Evolutionary conservation across 805 yeast species (phyloP), one percentile per base, ranked within the genome.

Genomic region (Wickerhamiella nectarea): DNA sequence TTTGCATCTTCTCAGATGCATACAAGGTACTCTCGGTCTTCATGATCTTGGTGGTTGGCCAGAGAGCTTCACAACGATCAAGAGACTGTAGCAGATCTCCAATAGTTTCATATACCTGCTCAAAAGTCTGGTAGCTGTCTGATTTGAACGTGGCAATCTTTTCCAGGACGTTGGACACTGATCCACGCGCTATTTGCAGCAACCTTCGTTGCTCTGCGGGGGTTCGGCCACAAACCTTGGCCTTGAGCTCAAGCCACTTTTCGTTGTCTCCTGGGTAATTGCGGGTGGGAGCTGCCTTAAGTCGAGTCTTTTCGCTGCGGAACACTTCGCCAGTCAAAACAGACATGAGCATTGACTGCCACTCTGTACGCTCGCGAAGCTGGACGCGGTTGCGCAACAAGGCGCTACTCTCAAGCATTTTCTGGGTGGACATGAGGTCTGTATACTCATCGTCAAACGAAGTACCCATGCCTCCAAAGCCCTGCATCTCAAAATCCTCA

Each of bases 261-360:
- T 77, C 84, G 52, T 80, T 52, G 34, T 4, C 77, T 67, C 47
- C 74, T 52, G 50, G 72, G 65, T 43, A 69, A 59, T 50, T 75
- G 79, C 45, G 59, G 56, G 45, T 62, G 67, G 47, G 54, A 44
- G 82, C 69, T 60, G 78, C 78, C 3, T 83, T 78, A 36, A 63
- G 43, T 19, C 68, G 56, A 26, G 62, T 52, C 62, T 89, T 91
- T 56, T 91, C 98, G 10, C 89, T 79, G 28, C 80, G 74, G 17
- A 91, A 86, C 43, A 91, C 94, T 60, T 91, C 97, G 52, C 98
- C 97, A 2, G 93, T 89, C 28, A 91, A 71, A 3, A 91, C 97
- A 2, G 86, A 72, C 9, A 82, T 72, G 39, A 91, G 68, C 94
- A 91, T 85, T 0, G 89, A 74, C 61, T 91, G 97, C 98, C 98